These are phyloP conservation scores for Claviceps pazoutovae DNA, from an alignment of 2,329 filamentous ascomycete species.

Conservation along the genomic window DNA sequence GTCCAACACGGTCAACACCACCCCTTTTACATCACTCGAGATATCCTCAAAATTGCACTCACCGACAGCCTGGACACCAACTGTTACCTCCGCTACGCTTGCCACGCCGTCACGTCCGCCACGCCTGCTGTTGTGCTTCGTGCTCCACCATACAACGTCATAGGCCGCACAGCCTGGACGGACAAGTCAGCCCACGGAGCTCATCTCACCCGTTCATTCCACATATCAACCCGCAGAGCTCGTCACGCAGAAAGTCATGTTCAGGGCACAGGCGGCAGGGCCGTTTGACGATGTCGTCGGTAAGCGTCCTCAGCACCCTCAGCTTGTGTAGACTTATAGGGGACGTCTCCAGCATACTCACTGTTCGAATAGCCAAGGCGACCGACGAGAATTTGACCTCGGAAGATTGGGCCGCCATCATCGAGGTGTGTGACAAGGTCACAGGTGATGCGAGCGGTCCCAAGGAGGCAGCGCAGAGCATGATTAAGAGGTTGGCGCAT, in stretches of 20 bases:
- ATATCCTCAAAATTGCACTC: not conserved
- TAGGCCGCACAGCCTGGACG: constrained; percentile 3
- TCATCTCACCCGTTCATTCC: not conserved
- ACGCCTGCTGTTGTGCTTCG: not conserved
- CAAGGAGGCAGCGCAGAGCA: constrained; percentile 74
- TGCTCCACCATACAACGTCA: constrained; percentile 5
- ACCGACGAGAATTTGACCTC: constrained; percentile 96
- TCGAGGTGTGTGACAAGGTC: constrained; percentile 50
- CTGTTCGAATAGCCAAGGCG: constrained; percentile 43
- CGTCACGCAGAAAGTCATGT: constrained; percentile 30
- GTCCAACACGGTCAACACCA: no score
- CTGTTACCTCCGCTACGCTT: not conserved
- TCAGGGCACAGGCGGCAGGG: constrained; percentile 41
- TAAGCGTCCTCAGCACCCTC: constrained; percentile 22
- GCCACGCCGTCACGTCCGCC: not conserved
- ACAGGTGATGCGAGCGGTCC: constrained; percentile 41
- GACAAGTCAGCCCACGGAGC: not conserved
- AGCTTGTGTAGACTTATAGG: not conserved
- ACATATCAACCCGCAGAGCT: no score
- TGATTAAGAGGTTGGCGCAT: constrained; percentile 86
- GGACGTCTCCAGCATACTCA: not conserved
- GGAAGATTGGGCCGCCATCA: constrained; percentile 54
- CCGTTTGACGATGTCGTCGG: constrained; percentile 47
- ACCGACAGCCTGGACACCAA: not conserved
- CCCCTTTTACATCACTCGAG: not conserved